Conservation (phyloP, 805 yeast species). For the Yamadazyma paraphyllophila region DNA sequence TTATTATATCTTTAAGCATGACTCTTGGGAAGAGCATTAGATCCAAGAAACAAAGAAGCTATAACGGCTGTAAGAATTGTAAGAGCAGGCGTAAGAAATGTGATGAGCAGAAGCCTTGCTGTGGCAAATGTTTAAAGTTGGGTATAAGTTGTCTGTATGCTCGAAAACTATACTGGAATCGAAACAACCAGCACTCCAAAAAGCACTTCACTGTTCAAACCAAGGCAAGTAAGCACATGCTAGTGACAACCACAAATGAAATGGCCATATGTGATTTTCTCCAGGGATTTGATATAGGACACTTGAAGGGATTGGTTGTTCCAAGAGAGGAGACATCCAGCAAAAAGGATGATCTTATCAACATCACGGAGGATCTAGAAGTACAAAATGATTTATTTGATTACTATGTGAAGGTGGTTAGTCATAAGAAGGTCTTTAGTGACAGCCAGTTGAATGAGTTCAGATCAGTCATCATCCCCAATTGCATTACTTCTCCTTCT, state of each 20-base stretch:
- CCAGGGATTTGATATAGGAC: background rate
- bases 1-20: background rate
- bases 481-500: slow-evolving; percentile 21
- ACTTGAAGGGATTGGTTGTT: background rate
- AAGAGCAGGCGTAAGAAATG: slow-evolving; percentile 61
- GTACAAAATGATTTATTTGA: slow-evolving; percentile 16
- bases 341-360: background rate
- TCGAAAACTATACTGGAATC: slow-evolving; percentile 17
- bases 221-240: background rate
- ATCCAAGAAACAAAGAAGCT: slow-evolving; percentile 29
- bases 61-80: slow-evolving; percentile 63
- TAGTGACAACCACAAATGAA: slow-evolving; percentile 2
- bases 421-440: slow-evolving; percentile 21
- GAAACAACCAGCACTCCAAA: slow-evolving; percentile 12
- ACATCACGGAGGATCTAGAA: background rate
- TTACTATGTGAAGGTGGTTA: slow-evolving; percentile 19
- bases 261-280: background rate
- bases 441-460: slow-evolving; percentile 23
- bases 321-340: background rate
- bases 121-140: slow-evolving; percentile 50
- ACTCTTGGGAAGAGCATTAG: background rate
- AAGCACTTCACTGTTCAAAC: background rate
- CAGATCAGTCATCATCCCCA: slow-evolving; percentile 22
- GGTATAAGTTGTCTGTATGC: slow-evolving; percentile 41
- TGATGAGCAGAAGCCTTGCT: slow-evolving; percentile 47